Evolutionary conservation across 2,329 filamentous ascomycete genomes (phyloP).

Genomic region (Dendrostoma leiphaemia): DNA sequence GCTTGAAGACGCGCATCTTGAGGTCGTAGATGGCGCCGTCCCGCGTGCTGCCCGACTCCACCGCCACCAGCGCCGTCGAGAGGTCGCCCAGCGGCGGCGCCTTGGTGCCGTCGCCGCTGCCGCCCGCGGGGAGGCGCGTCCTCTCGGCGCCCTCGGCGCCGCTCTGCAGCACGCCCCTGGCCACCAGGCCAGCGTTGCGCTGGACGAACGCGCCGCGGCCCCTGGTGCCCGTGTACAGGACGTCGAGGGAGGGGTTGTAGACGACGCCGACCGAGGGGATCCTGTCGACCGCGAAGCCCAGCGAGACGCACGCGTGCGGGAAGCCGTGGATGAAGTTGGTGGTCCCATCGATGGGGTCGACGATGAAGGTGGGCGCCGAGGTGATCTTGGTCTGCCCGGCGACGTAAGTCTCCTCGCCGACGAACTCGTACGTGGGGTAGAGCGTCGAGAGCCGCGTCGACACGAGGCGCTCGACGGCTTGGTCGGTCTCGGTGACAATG

Average conservation of each 20-base stretch:
- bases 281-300: slow-evolving; percentile 66
- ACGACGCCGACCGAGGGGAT: slow-evolving; percentile 69
- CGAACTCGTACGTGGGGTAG: slow-evolving; percentile 61
- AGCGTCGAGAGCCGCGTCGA: slow-evolving; percentile 46
- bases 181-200: slow-evolving; percentile 39
- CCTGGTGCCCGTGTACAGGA: slow-evolving; percentile 66
- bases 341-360: slow-evolving; percentile 80
- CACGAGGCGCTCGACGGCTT: slow-evolving; percentile 64
- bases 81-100: slow-evolving; percentile 59
- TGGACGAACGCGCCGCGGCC: slow-evolving; percentile 65
- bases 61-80: slow-evolving; percentile 61
- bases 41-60: slow-evolving; percentile 72
- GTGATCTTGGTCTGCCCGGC: slow-evolving; percentile 61
- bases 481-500: slow-evolving; percentile 67
- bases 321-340: slow-evolving; percentile 80
- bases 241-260: slow-evolving; percentile 74
- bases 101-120: slow-evolving; percentile 34
- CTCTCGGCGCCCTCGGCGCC: slow-evolving; percentile 14
- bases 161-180: slow-evolving; percentile 27
- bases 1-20: slow-evolving; percentile 65
- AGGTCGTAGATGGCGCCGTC: slow-evolving; percentile 68
- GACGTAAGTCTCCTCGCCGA: slow-evolving; percentile 76
- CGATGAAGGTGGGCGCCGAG: slow-evolving; percentile 70
- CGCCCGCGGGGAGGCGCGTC: slow-evolving; percentile 36
- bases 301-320: slow-evolving; percentile 72